phyloP scores from a whole-genome alignment of 768 basidiomycete species.

The Megacollybia marginata region DNA sequence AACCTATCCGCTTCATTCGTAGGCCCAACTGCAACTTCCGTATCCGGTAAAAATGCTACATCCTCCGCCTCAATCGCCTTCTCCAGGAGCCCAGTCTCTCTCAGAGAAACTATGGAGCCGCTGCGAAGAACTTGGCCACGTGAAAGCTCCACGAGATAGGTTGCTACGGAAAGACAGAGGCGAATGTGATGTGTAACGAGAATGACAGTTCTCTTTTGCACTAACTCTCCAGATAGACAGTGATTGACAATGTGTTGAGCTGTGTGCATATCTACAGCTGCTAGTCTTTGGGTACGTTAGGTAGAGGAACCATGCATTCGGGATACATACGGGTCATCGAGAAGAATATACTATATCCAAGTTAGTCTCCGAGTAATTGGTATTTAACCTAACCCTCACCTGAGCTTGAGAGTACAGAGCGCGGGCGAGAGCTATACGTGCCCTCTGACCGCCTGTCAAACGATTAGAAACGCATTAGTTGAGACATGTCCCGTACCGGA shows the following conservation, averaged over 20 bases:
- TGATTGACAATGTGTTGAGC: slow-evolving; percentile 59
- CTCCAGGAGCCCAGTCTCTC: slow-evolving; percentile 33
- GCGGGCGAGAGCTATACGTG: slow-evolving; percentile 69
- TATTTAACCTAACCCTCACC: slow-evolving; percentile 19
- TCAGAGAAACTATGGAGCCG: slow-evolving; percentile 43
- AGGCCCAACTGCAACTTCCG: slow-evolving; percentile 14
- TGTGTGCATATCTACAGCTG: slow-evolving; percentile 75
- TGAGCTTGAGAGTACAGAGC: slow-evolving; percentile 70
- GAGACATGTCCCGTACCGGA: slow-evolving; percentile 29
- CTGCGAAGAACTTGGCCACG: slow-evolving; percentile 41
- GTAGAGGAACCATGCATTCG: slow-evolving; percentile 8
- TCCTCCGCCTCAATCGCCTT: slow-evolving; percentile 41
- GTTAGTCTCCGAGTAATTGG: not conserved
- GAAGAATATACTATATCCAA: slow-evolving; percentile 39
- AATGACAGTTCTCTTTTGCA: slow-evolving; percentile 62
- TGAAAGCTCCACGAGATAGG: slow-evolving; percentile 58
- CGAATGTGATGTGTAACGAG: slow-evolving; percentile 80
- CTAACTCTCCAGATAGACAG: slow-evolving; percentile 57
- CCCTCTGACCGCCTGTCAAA: slow-evolving; percentile 60
- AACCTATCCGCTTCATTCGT: slow-evolving; percentile 28
- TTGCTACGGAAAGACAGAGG: slow-evolving; percentile 60
- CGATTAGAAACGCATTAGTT: not conserved
- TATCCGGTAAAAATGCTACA: slow-evolving; percentile 36
- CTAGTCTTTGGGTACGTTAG: slow-evolving; percentile 32
- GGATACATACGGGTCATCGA: slow-evolving; percentile 58